These are phyloP conservation scores for Penicillium manginii DNA, from an alignment of 495 filamentous ascomycete species.

Conservation along the genomic window DNA sequence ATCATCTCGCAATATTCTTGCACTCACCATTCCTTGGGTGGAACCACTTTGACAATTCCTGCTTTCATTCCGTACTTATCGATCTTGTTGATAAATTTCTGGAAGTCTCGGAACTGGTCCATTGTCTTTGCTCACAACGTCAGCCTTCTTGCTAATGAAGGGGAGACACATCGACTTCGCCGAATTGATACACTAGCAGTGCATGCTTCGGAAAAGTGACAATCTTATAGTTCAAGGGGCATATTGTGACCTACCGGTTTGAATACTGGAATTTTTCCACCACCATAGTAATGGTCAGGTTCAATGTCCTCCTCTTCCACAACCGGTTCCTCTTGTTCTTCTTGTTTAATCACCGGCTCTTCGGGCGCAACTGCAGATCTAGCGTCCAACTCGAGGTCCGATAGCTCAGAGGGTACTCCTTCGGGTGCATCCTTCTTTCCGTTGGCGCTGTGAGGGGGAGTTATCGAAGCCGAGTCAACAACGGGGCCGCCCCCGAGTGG, in stretches of 20 bases:
- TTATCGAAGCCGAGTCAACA: constrained; percentile 45
- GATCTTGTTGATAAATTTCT: constrained; percentile 82
- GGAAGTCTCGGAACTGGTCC: constrained; percentile 92
- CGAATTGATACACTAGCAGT: neutral
- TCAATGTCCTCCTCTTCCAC: constrained; percentile 63
- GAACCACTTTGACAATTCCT: constrained; percentile 94
- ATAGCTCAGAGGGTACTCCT: constrained; percentile 48
- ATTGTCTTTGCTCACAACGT: constrained; percentile 60
- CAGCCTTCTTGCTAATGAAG: constrained; percentile 17
- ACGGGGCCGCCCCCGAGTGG: constrained; percentile 30
- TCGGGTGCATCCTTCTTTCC: constrained; percentile 49
- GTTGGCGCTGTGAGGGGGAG: constrained; percentile 50
- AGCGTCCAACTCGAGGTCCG: constrained; percentile 49
- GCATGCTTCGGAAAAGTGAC: neutral
- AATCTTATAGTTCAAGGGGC: neutral
- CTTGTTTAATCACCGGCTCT: constrained; percentile 26
- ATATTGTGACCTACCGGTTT: constrained; percentile 68
- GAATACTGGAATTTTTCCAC: constrained; percentile 89
- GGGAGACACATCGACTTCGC: neutral
- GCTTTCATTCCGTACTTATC: constrained; percentile 96
- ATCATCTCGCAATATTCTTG: neutral
- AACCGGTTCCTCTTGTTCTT: constrained; percentile 45
- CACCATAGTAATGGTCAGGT: constrained; percentile 86
- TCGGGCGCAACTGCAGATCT: constrained; percentile 31
- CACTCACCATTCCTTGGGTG: constrained; percentile 88